Percentiles rank a stretch among this genome's conserved stretches.
Conservation (phyloP, 1,284 basidiomycete species). For the Ustilago shanxiensis region DNA sequence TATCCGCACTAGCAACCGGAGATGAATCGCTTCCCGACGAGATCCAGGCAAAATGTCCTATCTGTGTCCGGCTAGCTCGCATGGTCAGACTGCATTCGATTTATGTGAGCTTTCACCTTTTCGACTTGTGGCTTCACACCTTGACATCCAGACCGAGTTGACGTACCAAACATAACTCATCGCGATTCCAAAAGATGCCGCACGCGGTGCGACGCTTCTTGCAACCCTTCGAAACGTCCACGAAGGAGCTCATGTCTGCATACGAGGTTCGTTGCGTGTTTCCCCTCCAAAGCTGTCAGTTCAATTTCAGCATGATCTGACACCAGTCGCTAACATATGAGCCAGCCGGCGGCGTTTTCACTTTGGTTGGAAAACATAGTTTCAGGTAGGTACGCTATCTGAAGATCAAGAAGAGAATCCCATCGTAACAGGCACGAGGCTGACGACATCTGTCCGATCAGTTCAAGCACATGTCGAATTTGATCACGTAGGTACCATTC, state of each 20-base stretch:
- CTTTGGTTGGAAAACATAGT: constrained; percentile 12
- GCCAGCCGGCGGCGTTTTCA: too few relatives aligned
- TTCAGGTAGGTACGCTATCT: constrained; percentile 22
- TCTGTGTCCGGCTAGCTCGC: constrained; percentile 3
- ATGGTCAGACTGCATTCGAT: constrained; percentile 19
- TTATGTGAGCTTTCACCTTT: constrained; percentile 11
- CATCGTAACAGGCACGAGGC: too few relatives aligned
- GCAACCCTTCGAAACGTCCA: constrained; percentile 24
- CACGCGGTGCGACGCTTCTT: constrained; percentile 12
- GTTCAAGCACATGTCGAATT: constrained; percentile 45
- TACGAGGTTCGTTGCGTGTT: constrained; percentile 22
- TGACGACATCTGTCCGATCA: background rate
- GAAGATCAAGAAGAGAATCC: background rate
- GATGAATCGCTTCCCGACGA: constrained; percentile 1
- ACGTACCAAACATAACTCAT: background rate
- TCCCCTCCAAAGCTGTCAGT: background rate
- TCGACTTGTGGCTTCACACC: background rate
- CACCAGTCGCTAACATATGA: background rate
- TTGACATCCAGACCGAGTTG: background rate
- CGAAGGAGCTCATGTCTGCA: constrained; percentile 6
- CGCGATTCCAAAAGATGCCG: constrained; percentile 10
- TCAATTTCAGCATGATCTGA: background rate
- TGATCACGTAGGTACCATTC: constrained; percentile 23
- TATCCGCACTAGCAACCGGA: background rate
- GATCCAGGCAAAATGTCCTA: constrained; percentile 18